These are phyloP conservation scores for Pseudoscleropodium purum DNA, from an alignment of 225 moss, liverwort and hornwort genomes.

Conservation along the genomic window DNA sequence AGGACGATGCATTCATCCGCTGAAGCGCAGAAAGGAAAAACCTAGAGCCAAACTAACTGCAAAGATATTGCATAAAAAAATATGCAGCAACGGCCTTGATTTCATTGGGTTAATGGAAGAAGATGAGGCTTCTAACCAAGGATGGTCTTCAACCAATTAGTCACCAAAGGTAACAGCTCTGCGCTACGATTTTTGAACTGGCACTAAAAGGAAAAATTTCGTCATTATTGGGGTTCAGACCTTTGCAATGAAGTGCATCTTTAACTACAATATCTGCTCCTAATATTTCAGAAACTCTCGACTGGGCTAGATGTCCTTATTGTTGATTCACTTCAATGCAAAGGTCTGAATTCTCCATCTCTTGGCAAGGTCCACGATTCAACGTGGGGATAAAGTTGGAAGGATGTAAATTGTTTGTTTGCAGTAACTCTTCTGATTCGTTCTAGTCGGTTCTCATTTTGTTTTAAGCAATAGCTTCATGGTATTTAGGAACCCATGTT, in stretches of 20 bases:
- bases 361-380: not conserved
- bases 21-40: not conserved
- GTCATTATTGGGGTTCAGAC: not conserved
- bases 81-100: not conserved
- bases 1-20: not conserved
- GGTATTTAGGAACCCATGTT: not conserved
- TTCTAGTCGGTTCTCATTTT: not conserved
- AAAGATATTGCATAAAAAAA: not conserved
- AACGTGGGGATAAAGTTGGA: not conserved
- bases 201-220: not conserved
- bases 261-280: not conserved
- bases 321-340: not conserved
- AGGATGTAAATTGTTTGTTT: not conserved
- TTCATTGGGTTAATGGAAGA: not conserved
- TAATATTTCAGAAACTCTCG: not conserved
- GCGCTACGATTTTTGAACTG: not conserved
- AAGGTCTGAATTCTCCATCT: not conserved
- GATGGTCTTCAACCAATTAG: not conserved
- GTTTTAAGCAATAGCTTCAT: not conserved
- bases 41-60: not conserved
- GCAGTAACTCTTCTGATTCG: not conserved
- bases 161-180: not conserved
- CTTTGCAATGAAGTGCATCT: not conserved
- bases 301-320: not conserved
- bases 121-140: not conserved